Percentiles rank a stretch among this genome's conserved stretches.
phyloP scores from a whole-genome alignment of 2,329 filamentous ascomycete genomes.

The Fusarium lateritium region DNA sequence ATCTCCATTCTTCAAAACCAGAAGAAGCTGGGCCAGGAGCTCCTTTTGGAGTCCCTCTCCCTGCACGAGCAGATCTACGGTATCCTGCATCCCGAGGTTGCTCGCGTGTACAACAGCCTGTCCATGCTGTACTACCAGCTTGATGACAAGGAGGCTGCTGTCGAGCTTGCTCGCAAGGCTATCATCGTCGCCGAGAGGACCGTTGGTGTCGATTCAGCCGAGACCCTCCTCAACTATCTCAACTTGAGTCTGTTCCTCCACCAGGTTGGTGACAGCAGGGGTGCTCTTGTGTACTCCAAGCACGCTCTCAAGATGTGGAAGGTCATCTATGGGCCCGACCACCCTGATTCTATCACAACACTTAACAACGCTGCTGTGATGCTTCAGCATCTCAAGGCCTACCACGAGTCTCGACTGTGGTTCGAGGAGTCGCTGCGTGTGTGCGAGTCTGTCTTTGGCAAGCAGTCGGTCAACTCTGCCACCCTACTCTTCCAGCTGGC shows the following conservation, averaged over 20 bases:
- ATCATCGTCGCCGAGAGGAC: conserved; percentile 97
- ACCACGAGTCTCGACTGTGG: conserved; percentile 95
- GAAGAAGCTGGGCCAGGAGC: conserved; percentile 94
- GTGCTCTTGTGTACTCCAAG: conserved; percentile 88
- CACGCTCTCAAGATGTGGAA: conserved; percentile 97
- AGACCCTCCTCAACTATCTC: conserved; percentile 95
- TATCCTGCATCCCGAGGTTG: conserved; percentile 96
- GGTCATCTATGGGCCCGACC: conserved; percentile 92
- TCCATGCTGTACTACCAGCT: conserved; percentile 97
- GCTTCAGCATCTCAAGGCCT: conserved; percentile 95
- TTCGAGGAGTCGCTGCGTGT: conserved; percentile 93
- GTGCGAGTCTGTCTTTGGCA: conserved; percentile 91
- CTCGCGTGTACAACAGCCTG: conserved; percentile 92
- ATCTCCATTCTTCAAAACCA: conserved; percentile 97
- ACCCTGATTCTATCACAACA: conserved; percentile 98
- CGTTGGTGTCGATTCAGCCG: conserved; percentile 90
- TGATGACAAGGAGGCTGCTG: conserved; percentile 96
- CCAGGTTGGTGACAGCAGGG: conserved; percentile 89
- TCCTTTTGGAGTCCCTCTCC: conserved; percentile 94
- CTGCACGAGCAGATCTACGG: conserved; percentile 99
- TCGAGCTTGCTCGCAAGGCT: conserved; percentile 95
- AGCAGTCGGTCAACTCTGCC: conserved; percentile 91
- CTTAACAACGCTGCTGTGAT: conserved; percentile 99
- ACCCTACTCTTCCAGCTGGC: conserved; percentile 97
- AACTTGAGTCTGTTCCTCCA: conserved; percentile 97